Conservation (phyloP, 176 grass and related monocot species). For the Microstegium vimineum region DNA sequence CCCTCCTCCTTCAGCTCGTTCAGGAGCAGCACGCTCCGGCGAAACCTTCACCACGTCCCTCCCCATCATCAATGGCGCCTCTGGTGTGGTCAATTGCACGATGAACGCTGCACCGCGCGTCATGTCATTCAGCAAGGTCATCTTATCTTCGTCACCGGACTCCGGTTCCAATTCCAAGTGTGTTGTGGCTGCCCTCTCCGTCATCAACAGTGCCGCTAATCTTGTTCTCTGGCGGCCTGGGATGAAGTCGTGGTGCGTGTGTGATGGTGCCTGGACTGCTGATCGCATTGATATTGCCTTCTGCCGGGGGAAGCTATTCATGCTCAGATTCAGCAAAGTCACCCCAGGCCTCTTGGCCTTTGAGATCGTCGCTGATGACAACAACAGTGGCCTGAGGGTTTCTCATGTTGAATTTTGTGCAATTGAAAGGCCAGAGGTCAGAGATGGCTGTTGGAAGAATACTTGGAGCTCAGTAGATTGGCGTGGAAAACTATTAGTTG, state of each 20-base stretch:
- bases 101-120: neutral
- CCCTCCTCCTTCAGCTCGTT: neutral
- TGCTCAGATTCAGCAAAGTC: neutral
- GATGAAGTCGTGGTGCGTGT: conserved; percentile 7
- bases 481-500: neutral
- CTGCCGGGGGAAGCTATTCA: conserved; percentile 15
- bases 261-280: neutral
- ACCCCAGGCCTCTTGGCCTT: neutral
- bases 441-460: neutral
- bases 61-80: conserved; percentile 28
- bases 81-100: neutral
- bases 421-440: neutral
- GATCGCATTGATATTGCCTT: neutral
- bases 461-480: conserved; percentile 2
- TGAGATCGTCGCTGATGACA: neutral
- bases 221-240: neutral
- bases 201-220: neutral
- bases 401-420: neutral
- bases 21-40: neutral
- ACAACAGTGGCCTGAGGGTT: neutral
- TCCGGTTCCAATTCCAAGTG: neutral
- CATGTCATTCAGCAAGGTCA: conserved; percentile 39
- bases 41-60: neutral
- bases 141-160: conserved; percentile 13
- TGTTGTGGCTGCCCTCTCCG: conserved; percentile 1